A percentile compares a stretch with the other conserved stretches of the same genome.
Conservation (phyloP, 495 filamentous ascomycete genomes). For the Neurospora tetraspora region DNA sequence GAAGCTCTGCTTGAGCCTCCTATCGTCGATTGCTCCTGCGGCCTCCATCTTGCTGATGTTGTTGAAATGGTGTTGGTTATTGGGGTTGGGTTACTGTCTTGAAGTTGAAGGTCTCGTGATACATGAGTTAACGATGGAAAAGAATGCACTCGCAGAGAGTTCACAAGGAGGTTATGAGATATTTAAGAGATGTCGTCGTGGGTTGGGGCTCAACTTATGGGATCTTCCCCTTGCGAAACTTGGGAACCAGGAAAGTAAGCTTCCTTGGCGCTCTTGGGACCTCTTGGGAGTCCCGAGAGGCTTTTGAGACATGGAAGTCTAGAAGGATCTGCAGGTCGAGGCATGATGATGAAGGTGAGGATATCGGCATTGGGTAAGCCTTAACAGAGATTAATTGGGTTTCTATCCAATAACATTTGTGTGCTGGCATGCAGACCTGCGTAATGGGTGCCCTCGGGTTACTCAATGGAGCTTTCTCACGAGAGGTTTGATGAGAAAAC, state of each 20-base stretch:
- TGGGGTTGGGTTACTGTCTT: background rate
- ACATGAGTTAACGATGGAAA: background rate
- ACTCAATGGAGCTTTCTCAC: background rate
- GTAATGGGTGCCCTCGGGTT: background rate
- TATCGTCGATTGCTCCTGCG: constrained; percentile 49
- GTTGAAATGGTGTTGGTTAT: background rate
- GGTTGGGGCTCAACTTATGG: background rate
- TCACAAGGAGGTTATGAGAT: background rate
- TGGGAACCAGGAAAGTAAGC: background rate
- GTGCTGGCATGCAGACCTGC: background rate
- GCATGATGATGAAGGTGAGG: background rate
- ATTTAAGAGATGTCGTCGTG: background rate
- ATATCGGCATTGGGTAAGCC: background rate
- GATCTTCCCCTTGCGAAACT: background rate
- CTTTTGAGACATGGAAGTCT: background rate
- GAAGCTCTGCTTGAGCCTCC: constrained; percentile 22
- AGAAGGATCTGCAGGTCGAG: background rate
- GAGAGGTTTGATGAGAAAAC: background rate
- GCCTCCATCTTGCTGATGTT: constrained; percentile 38
- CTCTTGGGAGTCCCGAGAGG: background rate
- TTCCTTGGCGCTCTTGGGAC: background rate
- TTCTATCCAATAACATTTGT: background rate
- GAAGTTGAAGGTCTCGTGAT: background rate
- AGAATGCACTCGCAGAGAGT: background rate
- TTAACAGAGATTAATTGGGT: background rate